Conservation (phyloP, 192 early-diverging fungal species). For the Allomyces javanicus region DNA sequence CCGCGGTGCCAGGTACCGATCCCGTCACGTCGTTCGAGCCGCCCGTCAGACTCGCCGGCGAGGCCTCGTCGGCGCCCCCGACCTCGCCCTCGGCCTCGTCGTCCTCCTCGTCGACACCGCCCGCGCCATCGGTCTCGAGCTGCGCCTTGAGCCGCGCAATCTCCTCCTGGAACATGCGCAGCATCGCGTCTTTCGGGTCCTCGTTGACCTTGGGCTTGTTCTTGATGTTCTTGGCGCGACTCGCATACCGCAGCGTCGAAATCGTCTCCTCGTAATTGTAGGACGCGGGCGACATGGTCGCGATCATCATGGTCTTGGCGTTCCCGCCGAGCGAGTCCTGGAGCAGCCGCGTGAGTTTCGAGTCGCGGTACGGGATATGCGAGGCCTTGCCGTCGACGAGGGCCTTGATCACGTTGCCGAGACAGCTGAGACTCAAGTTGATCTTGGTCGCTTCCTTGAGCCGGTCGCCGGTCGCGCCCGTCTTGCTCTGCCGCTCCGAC, state of each 20-base stretch:
- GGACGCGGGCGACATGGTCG: conserved; percentile 34
- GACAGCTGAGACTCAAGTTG: conserved; percentile 35
- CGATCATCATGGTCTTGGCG: conserved; percentile 43
- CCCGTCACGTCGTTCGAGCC: not conserved
- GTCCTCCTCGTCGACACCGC: conserved; percentile 17
- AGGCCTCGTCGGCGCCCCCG: conserved; percentile 20
- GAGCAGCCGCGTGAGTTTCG: conserved; percentile 39
- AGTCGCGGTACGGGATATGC: conserved; percentile 46
- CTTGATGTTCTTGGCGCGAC: conserved; percentile 44
- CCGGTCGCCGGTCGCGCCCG: conserved; percentile 24
- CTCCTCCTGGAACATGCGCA: conserved; percentile 45
- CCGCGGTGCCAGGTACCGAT: not conserved
- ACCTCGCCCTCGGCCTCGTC: conserved; percentile 30
- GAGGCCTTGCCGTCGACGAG: conserved; percentile 33
- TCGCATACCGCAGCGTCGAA: conserved; percentile 39
- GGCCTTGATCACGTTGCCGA: conserved; percentile 44
- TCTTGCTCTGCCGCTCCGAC: conserved; percentile 36
- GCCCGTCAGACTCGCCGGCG: not conserved
- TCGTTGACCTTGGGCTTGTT: conserved; percentile 52
- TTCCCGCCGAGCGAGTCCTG: conserved; percentile 47
- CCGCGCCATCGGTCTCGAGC: conserved; percentile 23
- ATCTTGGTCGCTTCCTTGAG: conserved; percentile 45
- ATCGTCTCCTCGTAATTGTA: conserved; percentile 48
- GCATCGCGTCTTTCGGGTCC: conserved; percentile 48
- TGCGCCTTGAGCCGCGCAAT: conserved; percentile 33